Conservation (phyloP, 1,139 yeast genomes). For the Lodderomyces orthopsilosis region DNA sequence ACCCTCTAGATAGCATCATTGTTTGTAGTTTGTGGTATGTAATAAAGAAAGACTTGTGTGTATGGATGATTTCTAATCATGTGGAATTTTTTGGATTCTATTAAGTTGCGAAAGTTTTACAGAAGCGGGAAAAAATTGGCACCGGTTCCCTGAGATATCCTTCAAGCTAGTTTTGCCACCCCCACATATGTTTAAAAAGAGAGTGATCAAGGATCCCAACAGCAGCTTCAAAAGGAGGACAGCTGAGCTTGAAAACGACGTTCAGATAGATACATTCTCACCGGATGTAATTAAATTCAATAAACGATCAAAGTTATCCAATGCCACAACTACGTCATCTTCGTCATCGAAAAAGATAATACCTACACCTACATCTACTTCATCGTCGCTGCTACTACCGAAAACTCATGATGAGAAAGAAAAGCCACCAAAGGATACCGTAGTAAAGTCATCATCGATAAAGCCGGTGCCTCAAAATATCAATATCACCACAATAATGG, state of each 20-base stretch:
- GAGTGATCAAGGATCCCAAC: slow-evolving; percentile 21
- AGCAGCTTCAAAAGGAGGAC: slow-evolving; percentile 3
- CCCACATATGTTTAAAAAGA: slow-evolving; percentile 34
- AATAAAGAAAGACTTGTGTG: neutral
- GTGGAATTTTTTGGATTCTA: neutral
- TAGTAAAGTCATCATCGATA: slow-evolving; percentile 6
- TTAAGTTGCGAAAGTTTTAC: neutral
- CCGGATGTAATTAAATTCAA: neutral
- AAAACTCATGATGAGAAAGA: neutral
- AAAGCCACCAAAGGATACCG: neutral
- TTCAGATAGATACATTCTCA: neutral
- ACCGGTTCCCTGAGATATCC: no score
- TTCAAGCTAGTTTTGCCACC: neutral
- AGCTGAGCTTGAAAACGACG: slow-evolving; percentile 1
- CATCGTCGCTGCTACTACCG: slow-evolving; percentile 11
- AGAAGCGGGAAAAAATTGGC: neutral
- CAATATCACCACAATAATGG: slow-evolving; percentile 72
- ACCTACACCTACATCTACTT: slow-evolving; percentile 6
- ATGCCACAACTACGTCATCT: neutral
- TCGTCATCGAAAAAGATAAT: neutral
- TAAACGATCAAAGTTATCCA: slow-evolving; percentile 1
- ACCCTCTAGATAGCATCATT: neutral
- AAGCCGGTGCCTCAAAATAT: slow-evolving; percentile 50
- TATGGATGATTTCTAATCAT: neutral
- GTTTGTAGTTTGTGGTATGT: no score